Evolutionary conservation across 73 alveolate species (phyloP).

Genomic region (Paramecium sonneborni): DNA sequence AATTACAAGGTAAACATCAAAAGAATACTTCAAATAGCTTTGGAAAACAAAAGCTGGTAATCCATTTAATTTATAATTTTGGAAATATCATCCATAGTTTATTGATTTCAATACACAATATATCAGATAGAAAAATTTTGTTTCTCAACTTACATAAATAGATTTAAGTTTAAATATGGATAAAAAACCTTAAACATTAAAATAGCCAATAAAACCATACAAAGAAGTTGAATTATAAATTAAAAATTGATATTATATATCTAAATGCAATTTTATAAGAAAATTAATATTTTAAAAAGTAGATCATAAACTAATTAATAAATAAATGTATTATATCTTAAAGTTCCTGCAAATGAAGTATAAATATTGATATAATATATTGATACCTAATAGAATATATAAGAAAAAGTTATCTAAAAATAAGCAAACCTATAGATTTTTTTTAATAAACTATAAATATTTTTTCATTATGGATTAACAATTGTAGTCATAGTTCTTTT

Average conservation of each 20-base stretch:
- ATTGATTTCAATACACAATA: background rate
- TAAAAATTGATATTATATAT: background rate
- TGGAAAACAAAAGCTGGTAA: slow-evolving; percentile 32
- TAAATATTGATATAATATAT: too few relatives aligned
- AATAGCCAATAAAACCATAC: slow-evolving; percentile 2
- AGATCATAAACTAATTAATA: too few relatives aligned
- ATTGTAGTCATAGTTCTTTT: background rate
- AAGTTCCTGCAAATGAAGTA: too few relatives aligned
- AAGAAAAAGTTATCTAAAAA: too few relatives aligned
- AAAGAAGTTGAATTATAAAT: background rate
- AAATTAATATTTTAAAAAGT: too few relatives aligned
- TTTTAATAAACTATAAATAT: too few relatives aligned
- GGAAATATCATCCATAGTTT: background rate
- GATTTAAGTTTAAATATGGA: background rate
- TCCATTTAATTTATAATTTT: background rate
- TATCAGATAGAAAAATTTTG: background rate
- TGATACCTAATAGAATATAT: too few relatives aligned
- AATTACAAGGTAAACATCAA: background rate
- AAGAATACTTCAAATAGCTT: background rate
- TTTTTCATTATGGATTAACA: background rate
- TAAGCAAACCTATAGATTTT: too few relatives aligned
- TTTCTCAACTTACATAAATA: background rate
- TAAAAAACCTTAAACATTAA: background rate
- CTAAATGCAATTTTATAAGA: too few relatives aligned
- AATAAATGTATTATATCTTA: too few relatives aligned